Percentiles rank a stretch among this genome's conserved stretches.
These are phyloP conservation scores for Apophysomyces variabilis DNA, from an alignment of 371 early-diverging fungal genomes.

Conservation along the genomic window DNA sequence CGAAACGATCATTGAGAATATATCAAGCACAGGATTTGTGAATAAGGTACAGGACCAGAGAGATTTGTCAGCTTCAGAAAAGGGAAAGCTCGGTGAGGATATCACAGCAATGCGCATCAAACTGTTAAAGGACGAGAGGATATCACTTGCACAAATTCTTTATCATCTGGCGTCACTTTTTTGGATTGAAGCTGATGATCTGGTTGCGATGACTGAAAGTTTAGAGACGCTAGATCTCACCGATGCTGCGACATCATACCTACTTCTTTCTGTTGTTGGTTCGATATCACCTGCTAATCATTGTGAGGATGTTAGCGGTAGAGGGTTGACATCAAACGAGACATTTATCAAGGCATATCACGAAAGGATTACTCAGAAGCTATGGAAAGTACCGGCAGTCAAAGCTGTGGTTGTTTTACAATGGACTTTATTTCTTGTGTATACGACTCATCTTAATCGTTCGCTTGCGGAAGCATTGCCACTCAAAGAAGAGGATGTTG, in stretches of 20 bases:
- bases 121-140: conserved; percentile 60
- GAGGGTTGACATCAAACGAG: conserved; percentile 15
- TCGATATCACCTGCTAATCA: conserved; percentile 48
- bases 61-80: conserved; percentile 29
- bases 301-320: conserved; percentile 23
- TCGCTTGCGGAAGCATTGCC: conserved; percentile 51
- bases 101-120: conserved; percentile 50
- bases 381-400: conserved; percentile 62
- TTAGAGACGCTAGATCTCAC: conserved; percentile 56
- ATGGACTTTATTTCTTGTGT: conserved; percentile 66
- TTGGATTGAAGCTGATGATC: conserved; percentile 54
- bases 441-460: conserved; percentile 46
- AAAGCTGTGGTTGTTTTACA: conserved; percentile 70
- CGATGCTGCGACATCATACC: conserved; percentile 59
- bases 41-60: conserved; percentile 32
- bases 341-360: conserved; percentile 34
- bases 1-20: conserved; percentile 37
- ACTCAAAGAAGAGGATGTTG: conserved; percentile 61
- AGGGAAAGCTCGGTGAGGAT: conserved; percentile 50
- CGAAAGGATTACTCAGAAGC: conserved; percentile 30
- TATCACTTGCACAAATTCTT: conserved; percentile 60
- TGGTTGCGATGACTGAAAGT: conserved; percentile 53
- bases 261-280: conserved; percentile 60
- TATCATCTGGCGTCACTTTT: conserved; percentile 58
- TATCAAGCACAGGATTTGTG: conserved; percentile 31